Evolutionary conservation across 345 rosid genomes (phyloP).

Genomic region (Aegle marmelos): DNA sequence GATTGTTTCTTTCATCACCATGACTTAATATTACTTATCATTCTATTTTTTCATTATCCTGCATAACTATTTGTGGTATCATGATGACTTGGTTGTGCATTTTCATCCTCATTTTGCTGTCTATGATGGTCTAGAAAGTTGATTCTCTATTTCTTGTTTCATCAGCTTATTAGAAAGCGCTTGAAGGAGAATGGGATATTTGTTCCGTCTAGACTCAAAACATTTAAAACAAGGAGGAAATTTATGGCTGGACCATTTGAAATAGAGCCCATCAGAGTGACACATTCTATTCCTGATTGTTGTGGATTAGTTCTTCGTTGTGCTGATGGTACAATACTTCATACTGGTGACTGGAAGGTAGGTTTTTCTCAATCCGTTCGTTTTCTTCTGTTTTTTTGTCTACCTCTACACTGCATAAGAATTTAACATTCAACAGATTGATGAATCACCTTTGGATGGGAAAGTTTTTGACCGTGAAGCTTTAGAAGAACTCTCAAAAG

Average conservation of each 20-base stretch:
- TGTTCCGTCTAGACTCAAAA: conserved; percentile 84
- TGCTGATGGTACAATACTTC: conserved; percentile 95
- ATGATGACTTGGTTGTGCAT: background rate
- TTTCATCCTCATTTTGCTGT: background rate
- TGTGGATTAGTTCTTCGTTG: conserved; percentile 95
- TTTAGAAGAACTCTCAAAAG: conserved; percentile 89
- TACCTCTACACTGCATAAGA: conserved; percentile 24
- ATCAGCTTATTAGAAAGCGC: conserved; percentile 88
- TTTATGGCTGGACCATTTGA: conserved; percentile 98
- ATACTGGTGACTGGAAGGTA: conserved; percentile 99
- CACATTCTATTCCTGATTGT: conserved; percentile 99
- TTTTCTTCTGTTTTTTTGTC: conserved; percentile 5
- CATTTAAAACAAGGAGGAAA: conserved; percentile 60
- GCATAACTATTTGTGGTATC: background rate
- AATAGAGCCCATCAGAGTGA: conserved; percentile 90
- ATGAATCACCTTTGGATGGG: conserved; percentile 95
- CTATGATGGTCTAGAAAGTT: conserved; percentile 1
- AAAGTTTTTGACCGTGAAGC: conserved; percentile 79
- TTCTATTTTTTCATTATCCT: background rate
- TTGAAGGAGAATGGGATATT: conserved; percentile 95
- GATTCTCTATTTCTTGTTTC: conserved; percentile 13
- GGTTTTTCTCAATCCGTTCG: conserved; percentile 8
- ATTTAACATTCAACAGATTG: conserved; percentile 55
- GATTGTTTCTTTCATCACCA: conserved; percentile 1
- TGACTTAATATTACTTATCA: background rate